Evolutionary conservation across 495 filamentous ascomycete genomes (phyloP).

Genomic region (Peziza echinospora): DNA sequence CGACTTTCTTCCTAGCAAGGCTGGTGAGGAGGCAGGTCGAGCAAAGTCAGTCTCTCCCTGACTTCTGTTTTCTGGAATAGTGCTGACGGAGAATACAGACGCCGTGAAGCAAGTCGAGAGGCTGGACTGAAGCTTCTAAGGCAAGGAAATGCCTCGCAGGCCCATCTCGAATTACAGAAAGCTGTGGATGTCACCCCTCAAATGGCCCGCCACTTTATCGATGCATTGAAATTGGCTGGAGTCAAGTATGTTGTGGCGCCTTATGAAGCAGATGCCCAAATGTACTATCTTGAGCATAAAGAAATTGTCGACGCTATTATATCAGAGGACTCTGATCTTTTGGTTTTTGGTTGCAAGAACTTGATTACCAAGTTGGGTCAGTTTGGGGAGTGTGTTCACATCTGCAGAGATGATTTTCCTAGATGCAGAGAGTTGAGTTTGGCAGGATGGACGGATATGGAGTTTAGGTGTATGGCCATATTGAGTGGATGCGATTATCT

Average conservation of each 20-base stretch:
- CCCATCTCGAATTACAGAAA: constrained; percentile 76
- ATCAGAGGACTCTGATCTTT: constrained; percentile 87
- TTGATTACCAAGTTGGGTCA: constrained; percentile 87
- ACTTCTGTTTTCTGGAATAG: not conserved
- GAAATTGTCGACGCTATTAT: constrained; percentile 70
- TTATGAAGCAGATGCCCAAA: constrained; percentile 91
- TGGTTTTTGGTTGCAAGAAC: constrained; percentile 83
- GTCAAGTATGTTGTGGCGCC: constrained; percentile 86
- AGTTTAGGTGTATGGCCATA: constrained; percentile 92
- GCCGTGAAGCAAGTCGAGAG: constrained; percentile 51
- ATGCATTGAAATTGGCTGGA: constrained; percentile 58
- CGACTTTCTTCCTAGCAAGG: constrained; percentile 84
- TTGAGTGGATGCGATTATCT: constrained; percentile 97
- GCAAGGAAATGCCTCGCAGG: constrained; percentile 57
- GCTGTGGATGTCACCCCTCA: constrained; percentile 88
- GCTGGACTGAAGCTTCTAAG: constrained; percentile 57
- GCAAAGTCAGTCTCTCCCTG: constrained; percentile 4
- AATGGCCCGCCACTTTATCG: constrained; percentile 83
- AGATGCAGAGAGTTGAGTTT: constrained; percentile 63
- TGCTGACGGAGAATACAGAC: no score
- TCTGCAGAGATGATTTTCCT: constrained; percentile 68
- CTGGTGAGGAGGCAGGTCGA: constrained; percentile 47
- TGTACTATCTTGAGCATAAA: constrained; percentile 75
- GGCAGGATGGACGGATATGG: constrained; percentile 72
- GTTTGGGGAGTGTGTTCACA: constrained; percentile 78